These are phyloP conservation scores for Metarhizium rileyi DNA, from an alignment of 2,329 filamentous ascomycete species.

Conservation along the genomic window DNA sequence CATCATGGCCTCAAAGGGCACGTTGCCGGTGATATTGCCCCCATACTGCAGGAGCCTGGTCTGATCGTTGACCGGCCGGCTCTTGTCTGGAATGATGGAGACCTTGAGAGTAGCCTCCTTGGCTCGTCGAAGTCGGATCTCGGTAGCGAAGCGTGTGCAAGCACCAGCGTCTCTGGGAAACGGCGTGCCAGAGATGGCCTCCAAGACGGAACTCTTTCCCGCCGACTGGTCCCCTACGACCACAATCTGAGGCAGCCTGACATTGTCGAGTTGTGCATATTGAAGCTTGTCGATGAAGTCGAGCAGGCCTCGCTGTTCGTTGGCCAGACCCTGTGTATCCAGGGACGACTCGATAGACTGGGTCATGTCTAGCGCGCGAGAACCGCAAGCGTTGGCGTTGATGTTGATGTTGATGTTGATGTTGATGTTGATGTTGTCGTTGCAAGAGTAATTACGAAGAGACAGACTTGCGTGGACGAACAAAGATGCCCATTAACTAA, in stretches of 20 bases:
- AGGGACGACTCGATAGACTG: conserved; percentile 37
- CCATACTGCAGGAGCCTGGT: conserved; percentile 39
- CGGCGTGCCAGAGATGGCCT: conserved; percentile 51
- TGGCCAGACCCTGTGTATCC: conserved; percentile 38
- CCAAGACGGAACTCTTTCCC: conserved; percentile 54
- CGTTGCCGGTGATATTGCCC: conserved; percentile 32
- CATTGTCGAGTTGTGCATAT: conserved; percentile 40
- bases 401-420: not conserved
- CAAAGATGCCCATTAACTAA: too few species aligned
- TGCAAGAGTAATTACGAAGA: too few species aligned
- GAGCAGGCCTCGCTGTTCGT: conserved; percentile 46
- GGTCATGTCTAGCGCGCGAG: conserved; percentile 22
- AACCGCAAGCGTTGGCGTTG: not conserved
- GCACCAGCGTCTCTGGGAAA: conserved; percentile 51
- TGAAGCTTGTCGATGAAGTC: conserved; percentile 49
- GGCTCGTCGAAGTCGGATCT: conserved; percentile 44
- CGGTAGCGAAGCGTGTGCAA: conserved; percentile 53
- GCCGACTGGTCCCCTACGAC: conserved; percentile 56
- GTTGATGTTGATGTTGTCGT: too few species aligned
- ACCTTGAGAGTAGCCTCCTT: conserved; percentile 35
- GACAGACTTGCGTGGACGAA: too few species aligned
- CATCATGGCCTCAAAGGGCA: conserved; percentile 42
- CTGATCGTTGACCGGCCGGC: conserved; percentile 36
- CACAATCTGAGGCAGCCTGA: conserved; percentile 50
- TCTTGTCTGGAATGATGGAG: conserved; percentile 45